A percentile compares a stretch with the other conserved stretches of the same genome.
Conservation (phyloP, 2,329 filamentous ascomycete species). For the Xylariaceae sp. region DNA sequence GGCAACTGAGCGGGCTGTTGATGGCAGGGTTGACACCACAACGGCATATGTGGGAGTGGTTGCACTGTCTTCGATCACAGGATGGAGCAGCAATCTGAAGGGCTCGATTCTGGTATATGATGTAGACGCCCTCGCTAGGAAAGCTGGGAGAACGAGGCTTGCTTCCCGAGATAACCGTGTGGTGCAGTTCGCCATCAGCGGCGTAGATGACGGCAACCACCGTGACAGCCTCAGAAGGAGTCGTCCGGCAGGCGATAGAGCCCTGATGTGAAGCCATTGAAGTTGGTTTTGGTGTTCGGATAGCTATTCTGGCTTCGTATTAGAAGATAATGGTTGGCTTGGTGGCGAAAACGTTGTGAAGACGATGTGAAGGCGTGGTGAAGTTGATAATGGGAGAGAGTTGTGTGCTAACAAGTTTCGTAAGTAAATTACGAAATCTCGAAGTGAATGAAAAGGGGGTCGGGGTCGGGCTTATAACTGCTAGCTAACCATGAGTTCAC, state of each 20-base stretch:
- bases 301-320: not conserved
- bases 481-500: too few species aligned
- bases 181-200: slow-evolving; percentile 12
- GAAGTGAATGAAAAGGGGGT: not conserved
- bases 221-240: slow-evolving; percentile 7
- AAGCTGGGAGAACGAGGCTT: not conserved
- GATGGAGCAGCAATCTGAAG: slow-evolving; percentile 27
- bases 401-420: not conserved
- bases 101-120: slow-evolving; percentile 24
- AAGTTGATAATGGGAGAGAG: not conserved
- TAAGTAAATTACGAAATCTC: not conserved
- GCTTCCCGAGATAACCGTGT: slow-evolving; percentile 15
- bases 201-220: slow-evolving; percentile 19
- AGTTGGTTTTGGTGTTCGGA: not conserved
- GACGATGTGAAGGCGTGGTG: too few species aligned
- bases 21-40: slow-evolving; percentile 7
- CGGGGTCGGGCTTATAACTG: not conserved
- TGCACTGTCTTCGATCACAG: slow-evolving; percentile 25
- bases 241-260: slow-evolving; percentile 9
- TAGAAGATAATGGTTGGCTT: not conserved
- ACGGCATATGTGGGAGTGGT: slow-evolving; percentile 16
- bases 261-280: slow-evolving; percentile 2
- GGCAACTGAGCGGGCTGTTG: not conserved
- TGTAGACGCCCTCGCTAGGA: slow-evolving; percentile 30
- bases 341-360: not conserved